Percentiles rank a stretch among this genome's conserved stretches.
Conservation (phyloP, 768 basidiomycete species). For the Rhodosporidiobolus odoratus region DNA sequence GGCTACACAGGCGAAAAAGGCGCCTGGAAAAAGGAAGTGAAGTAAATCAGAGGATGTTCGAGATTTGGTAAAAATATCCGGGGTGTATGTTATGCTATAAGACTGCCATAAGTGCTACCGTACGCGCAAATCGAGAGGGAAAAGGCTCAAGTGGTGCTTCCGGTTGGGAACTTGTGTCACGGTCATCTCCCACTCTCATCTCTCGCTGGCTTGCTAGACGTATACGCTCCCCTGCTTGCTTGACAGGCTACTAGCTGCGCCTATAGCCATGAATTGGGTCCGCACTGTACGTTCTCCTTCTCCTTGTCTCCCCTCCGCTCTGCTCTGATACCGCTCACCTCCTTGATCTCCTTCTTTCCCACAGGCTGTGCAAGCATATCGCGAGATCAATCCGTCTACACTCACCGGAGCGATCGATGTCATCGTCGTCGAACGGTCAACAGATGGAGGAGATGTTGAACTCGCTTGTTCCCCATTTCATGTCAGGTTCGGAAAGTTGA, state of each 20-base stretch:
- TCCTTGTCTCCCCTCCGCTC: neutral
- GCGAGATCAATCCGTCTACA: constrained; percentile 79
- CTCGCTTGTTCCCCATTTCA: constrained; percentile 93
- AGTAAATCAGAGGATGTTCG: neutral
- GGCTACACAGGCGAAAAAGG: neutral
- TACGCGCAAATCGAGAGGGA: too few species aligned
- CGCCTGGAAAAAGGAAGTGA: neutral
- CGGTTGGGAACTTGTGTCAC: too few species aligned
- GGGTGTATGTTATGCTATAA: too few species aligned
- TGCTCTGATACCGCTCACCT: neutral
- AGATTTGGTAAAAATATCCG: too few species aligned
- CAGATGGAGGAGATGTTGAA: constrained; percentile 52
- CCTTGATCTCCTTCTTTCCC: neutral
- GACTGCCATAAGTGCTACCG: too few species aligned
- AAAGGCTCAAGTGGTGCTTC: too few species aligned
- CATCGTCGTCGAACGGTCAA: constrained; percentile 77
- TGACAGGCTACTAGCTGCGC: too few species aligned
- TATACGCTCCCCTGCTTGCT: too few species aligned
- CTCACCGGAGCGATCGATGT: constrained; percentile 98
- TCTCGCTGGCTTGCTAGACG: too few species aligned
- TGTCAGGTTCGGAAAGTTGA: constrained; percentile 95
- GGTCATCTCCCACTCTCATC: too few species aligned
- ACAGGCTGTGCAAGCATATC: constrained; percentile 39
- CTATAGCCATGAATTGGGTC: constrained; percentile 28
- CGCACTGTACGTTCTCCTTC: constrained; percentile 6